Base-by-base conservation (phyloP, 2,329 filamentous ascomycete genomes). In the Amauroascus niger region DNA sequence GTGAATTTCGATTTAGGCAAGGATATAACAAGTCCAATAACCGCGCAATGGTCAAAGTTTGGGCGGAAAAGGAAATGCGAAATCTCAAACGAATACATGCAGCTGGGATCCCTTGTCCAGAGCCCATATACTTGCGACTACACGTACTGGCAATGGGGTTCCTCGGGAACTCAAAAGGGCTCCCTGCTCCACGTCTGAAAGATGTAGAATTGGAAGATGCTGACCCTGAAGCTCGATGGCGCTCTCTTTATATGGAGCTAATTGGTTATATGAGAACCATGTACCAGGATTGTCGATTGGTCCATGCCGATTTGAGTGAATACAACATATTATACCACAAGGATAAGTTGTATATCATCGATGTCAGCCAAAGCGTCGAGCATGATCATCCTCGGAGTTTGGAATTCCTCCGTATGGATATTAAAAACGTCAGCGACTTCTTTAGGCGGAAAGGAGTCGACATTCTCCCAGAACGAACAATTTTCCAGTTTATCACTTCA, bases 11-110 rank as follows among this genome's bases (percentile, higher is more conserved):
- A 22, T 98, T 98, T 76, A 82, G 88, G 61, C 79, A 83, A 57
- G 91, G 91, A 48, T 93, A 91, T 67, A 93, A 91, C 72, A 97
- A 96, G 76, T 86, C 86, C 60, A 95, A 89, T 72, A 95, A 89
- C 73, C 82, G 90, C 47, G 89, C 91, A 61, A 97, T 97, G 91
- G 91, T 98, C 61, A 95, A 95, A 71, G 77, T 96, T 22, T 98
- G 93, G 93, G 94, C 94, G 0, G 91, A 98, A 73, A 98, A 98
- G 73, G 93, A 98, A 72, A 95, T 94, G 74, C 82, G 93, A 40
- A 98, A 98, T 71, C 71, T 98, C 64, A 84, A 88, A 61, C 80
- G 93, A 53, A 84, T 98, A 58, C 76, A 94, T 69, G 75, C 81
- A 5, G 86, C 90, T 6, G 88, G 87, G 6, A 95, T 98, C 52